Base-by-base conservation (phyloP, 176 grass and related monocot genomes). In the Ampelocalamus luodianensis region DNA sequence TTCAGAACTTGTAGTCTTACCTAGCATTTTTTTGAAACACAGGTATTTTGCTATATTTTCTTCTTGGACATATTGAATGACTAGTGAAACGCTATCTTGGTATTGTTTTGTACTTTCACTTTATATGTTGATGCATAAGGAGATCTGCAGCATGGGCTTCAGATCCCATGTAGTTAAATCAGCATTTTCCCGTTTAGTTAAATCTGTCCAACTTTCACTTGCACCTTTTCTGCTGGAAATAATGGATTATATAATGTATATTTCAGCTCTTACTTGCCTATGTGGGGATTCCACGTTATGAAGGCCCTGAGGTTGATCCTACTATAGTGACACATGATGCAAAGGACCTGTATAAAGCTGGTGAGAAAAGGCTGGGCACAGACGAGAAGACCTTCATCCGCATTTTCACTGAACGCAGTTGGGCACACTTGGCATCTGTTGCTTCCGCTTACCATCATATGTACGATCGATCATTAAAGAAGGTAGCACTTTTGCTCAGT, bases 311-410 rank as follows among this genome's bases (percentile, higher is more conserved):
- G 86, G 90, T 91, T 78, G 97, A 99, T 96, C 93, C 83, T 83
- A 76, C 84, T 17, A 91, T 90, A 81, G 93, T 89, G 55, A 83
- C 92, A 80, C 88, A 89, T 73, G 93, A 94, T 94, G 93, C 97
- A 45, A 99, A 96, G 32, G 97, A 94, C 78, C 85, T 99, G 32
- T 96, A 92, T 75, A 99, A 92, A 99, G 97, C 97, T 84, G 97
- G 93, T 54, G 97, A 99, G 86, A 99, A 96, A 86, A 88, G 77
- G 63, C 29, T 99, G 37, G 97, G 97, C 48, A 99, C 97, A 11
- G 97, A 96, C 81, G 93, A 99, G 79, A 94, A 92, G 80, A 82
- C 76, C 54, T 99, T 99, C 71, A 96, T 94, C 62, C 86, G 87
- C 40, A 82, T 96, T 92, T 99, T 99, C 76, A 96, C 89, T 79